Percentiles rank a stretch among this genome's conserved stretches.
phyloP scores from a whole-genome alignment of 305 asterid species.

The Vinca major region DNA sequence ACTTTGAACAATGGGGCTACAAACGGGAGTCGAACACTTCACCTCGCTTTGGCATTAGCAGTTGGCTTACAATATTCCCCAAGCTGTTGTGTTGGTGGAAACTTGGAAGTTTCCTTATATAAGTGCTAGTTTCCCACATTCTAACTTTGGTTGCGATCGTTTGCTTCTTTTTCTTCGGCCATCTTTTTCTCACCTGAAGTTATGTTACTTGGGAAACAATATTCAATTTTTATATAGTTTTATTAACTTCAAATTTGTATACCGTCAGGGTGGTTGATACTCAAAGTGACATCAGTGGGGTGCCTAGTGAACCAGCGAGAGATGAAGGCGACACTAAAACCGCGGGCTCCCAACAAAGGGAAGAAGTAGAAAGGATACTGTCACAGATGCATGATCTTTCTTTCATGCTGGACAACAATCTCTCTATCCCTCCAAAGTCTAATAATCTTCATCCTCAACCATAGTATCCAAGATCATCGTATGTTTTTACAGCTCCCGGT shows the following conservation, averaged over 20 bases:
- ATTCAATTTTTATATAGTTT: background rate
- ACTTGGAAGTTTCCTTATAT: background rate
- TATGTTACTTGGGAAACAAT: background rate
- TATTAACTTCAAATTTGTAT: background rate
- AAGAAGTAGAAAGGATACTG: constrained; percentile 38
- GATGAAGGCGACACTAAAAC: constrained; percentile 6
- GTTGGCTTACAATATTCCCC: no score
- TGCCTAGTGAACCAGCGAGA: constrained; percentile 15
- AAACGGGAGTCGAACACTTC: no score
- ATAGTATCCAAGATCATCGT: background rate
- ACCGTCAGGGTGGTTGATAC: constrained; percentile 29
- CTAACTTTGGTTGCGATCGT: background rate
- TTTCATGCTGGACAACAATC: constrained; percentile 54
- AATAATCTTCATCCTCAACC: constrained; percentile 1
- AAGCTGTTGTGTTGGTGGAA: background rate
- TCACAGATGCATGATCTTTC: constrained; percentile 79
- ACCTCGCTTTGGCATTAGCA: no score
- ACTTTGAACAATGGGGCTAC: no score
- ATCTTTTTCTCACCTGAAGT: background rate
- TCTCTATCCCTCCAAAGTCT: constrained; percentile 38
- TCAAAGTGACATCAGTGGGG: constrained; percentile 17
- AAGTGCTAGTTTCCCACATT: background rate
- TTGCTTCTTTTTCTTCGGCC: background rate
- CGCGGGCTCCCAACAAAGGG: constrained; percentile 20
- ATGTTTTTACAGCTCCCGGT: background rate